Percentiles rank a stretch among this genome's conserved stretches.
phyloP scores from a whole-genome alignment of 257 asterid genomes.

The Verbena officinalis region DNA sequence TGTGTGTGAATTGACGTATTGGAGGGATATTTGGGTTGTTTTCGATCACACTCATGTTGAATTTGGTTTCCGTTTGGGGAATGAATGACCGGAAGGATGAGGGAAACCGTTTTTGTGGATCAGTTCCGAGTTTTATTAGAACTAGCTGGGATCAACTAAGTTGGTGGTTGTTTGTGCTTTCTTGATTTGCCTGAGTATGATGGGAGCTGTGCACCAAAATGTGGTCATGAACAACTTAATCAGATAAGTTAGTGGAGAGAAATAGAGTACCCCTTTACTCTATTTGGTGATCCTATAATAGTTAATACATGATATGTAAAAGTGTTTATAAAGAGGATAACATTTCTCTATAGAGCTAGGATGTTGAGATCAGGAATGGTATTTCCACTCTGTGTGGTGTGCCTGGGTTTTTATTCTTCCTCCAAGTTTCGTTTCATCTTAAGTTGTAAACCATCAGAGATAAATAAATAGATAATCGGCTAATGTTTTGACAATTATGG shows the following conservation, averaged over 20 bases:
- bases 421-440: neutral
- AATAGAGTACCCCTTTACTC: neutral
- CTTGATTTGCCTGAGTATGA: slow-evolving; percentile 17
- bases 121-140: neutral
- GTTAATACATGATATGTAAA: slow-evolving; percentile 1
- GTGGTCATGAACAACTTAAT: slow-evolving; percentile 5
- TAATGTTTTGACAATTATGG: slow-evolving; percentile 25
- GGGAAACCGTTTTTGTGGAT: neutral
- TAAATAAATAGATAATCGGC: neutral
- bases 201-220: neutral
- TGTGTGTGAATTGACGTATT: neutral
- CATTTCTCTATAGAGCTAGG: neutral
- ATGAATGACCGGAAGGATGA: too few relatives aligned
- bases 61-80: slow-evolving; percentile 2
- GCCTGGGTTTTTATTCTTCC: neutral
- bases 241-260: neutral
- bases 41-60: slow-evolving; percentile 12
- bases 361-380: neutral
- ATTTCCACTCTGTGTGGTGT: neutral
- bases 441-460: neutral
- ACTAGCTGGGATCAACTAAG: neutral
- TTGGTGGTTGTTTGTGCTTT: neutral
- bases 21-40: neutral
- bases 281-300: neutral
- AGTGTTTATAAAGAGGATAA: neutral